Evolutionary conservation across 768 basidiomycete genomes (phyloP).

Genomic region (Phanerochaete carnosa): DNA sequence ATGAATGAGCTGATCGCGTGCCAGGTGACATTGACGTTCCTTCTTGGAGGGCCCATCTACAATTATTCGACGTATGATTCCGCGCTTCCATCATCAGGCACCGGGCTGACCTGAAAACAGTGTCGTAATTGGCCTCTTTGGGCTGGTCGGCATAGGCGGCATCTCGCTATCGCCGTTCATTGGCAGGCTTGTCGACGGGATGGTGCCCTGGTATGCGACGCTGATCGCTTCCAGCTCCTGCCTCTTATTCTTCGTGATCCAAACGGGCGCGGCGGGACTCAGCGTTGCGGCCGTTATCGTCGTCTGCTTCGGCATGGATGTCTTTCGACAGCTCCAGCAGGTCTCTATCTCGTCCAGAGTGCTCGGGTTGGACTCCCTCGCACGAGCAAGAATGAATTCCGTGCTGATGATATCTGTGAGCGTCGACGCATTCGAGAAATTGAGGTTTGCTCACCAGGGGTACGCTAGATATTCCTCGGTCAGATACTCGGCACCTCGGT

Average conservation of each 20-base stretch:
- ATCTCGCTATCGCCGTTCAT: constrained; percentile 62
- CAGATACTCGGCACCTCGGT: constrained; percentile 82
- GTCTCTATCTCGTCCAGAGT: constrained; percentile 58
- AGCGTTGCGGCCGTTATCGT: constrained; percentile 67
- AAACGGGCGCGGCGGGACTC: constrained; percentile 64
- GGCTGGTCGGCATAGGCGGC: constrained; percentile 48
- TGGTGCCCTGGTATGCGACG: constrained; percentile 74
- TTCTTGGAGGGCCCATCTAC: constrained; percentile 71
- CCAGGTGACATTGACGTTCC: constrained; percentile 60
- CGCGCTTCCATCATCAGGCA: constrained; percentile 1
- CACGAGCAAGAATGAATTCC: constrained; percentile 55
- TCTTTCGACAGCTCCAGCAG: constrained; percentile 66
- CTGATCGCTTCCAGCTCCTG: constrained; percentile 47
- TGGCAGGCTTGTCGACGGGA: constrained; percentile 61
- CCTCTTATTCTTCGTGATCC: constrained; percentile 52
- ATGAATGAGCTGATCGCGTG: neutral
- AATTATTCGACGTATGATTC: constrained; percentile 64
- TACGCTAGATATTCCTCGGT: no score
- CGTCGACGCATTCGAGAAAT: no score
- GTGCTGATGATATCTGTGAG: constrained; percentile 62
- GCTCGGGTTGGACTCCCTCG: constrained; percentile 14
- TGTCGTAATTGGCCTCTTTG: constrained; percentile 42
- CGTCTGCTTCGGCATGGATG: constrained; percentile 62
- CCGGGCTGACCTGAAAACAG: constrained; percentile 16
- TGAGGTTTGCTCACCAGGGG: no score